phyloP scores from a whole-genome alignment of 75 land plant genomes.

The Adiantum capillusveneris region DNA sequence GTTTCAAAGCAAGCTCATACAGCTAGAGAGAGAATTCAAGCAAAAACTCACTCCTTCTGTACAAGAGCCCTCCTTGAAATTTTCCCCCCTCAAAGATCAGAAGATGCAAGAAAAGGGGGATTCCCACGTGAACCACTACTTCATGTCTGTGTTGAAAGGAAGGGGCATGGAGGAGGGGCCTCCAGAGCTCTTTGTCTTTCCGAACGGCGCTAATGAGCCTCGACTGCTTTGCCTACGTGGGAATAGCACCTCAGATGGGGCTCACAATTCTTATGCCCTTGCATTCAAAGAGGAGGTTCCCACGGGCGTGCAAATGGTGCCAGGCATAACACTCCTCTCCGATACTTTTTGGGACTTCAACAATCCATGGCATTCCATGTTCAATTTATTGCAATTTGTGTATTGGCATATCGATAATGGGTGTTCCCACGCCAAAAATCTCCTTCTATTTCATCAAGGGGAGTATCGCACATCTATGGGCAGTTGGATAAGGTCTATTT shows the following conservation, averaged over 20 bases:
- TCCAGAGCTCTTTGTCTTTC: slow-evolving; percentile 39
- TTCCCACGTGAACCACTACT: slow-evolving; percentile 1
- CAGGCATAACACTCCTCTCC: slow-evolving; percentile 57
- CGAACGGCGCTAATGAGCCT: slow-evolving; percentile 25
- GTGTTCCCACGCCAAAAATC: slow-evolving; percentile 28
- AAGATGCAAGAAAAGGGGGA: not conserved
- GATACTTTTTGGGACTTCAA: slow-evolving; percentile 66
- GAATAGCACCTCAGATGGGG: slow-evolving; percentile 41
- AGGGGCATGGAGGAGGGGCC: slow-evolving; percentile 29
- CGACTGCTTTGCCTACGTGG: slow-evolving; percentile 68
- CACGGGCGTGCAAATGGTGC: slow-evolving; percentile 22
- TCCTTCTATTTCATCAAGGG: slow-evolving; percentile 48
- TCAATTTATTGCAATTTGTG: slow-evolving; percentile 43
- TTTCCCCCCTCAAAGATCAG: not conserved
- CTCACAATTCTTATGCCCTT: slow-evolving; percentile 61
- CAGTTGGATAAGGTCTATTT: slow-evolving; percentile 23
- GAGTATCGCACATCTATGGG: slow-evolving; percentile 21
- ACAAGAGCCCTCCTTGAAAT: not conserved
- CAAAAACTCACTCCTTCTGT: too few relatives aligned
- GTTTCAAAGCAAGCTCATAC: too few relatives aligned
- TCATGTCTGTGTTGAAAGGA: slow-evolving; percentile 22
- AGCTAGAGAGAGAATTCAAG: too few relatives aligned
- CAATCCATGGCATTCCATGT: slow-evolving; percentile 76
- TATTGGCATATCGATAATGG: slow-evolving; percentile 41
- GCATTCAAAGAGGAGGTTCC: slow-evolving; percentile 49